Percentiles rank a stretch among this genome's conserved stretches.
phyloP scores from a whole-genome alignment of 1,284 basidiomycete genomes.

The Heterobasidion occidentale region DNA sequence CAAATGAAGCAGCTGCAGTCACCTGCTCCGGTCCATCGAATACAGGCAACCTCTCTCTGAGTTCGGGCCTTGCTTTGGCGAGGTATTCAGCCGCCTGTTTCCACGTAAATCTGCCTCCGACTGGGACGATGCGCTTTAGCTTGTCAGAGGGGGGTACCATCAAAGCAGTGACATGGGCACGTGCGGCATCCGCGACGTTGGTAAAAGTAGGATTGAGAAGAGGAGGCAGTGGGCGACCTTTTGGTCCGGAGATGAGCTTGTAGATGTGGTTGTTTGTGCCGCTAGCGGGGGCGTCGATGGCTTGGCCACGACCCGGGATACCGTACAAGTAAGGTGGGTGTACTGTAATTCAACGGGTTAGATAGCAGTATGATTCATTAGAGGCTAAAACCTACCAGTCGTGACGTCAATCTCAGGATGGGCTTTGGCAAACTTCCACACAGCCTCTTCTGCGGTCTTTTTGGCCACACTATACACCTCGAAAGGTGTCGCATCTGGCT shows the following conservation, averaged over 20 bases:
- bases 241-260: background rate
- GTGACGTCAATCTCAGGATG: slow-evolving; percentile 27
- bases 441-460: slow-evolving; percentile 25
- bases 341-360: background rate
- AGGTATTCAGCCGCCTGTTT: slow-evolving; percentile 1
- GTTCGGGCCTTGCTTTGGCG: background rate
- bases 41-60: background rate
- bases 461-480: slow-evolving; percentile 26
- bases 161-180: background rate
- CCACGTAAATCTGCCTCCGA: background rate
- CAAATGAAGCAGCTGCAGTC: background rate
- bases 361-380: background rate
- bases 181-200: background rate
- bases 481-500: background rate
- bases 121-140: background rate
- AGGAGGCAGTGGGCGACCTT: background rate
- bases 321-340: background rate
- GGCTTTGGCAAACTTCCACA: slow-evolving; percentile 26
- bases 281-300: background rate
- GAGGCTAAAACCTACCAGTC: slow-evolving; percentile 14
- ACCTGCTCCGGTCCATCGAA: background rate
- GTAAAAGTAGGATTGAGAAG: background rate
- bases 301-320: background rate
- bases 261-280: slow-evolving; percentile 1
- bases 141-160: background rate